Percentiles rank a stretch among this genome's conserved stretches.
Conservation (phyloP, 495 filamentous ascomycete species). For the Amphirosellinia nigrospora region DNA sequence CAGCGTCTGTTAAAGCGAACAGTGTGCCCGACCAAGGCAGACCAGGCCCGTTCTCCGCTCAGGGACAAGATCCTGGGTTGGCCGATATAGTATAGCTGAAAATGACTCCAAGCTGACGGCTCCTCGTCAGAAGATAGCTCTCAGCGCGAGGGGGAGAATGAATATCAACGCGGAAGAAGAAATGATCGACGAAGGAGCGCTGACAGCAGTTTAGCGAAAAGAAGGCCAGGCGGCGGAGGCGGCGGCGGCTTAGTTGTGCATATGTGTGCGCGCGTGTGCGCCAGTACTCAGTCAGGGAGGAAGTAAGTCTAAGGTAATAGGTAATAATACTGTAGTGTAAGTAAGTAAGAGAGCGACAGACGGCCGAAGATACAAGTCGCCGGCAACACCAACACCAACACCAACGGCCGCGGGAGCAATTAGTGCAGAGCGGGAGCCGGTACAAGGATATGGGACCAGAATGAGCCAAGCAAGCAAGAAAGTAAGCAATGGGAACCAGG, state of each 20-base stretch:
- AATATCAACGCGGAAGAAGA: conserved; percentile 15
- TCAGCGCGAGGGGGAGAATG: conserved; percentile 8
- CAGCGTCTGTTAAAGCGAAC: conserved; percentile 47
- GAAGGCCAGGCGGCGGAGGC: too few relatives aligned
- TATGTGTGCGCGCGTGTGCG: background rate
- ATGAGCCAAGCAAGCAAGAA: conserved; percentile 4
- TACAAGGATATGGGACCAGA: conserved; percentile 27
- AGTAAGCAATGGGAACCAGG: background rate
- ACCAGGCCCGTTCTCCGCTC: conserved; percentile 20
- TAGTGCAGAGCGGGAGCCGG: conserved; percentile 38
- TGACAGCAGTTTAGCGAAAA: conserved; percentile 19
- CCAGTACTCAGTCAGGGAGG: background rate
- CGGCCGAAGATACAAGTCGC: conserved; percentile 14
- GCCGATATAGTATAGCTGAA: conserved; percentile 6
- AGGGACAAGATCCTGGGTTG: conserved; percentile 21
- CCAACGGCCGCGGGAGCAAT: conserved; percentile 32
- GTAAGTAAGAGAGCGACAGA: background rate
- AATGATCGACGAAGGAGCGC: conserved; percentile 5
- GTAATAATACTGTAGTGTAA: too few relatives aligned
- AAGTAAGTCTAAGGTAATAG: too few relatives aligned
- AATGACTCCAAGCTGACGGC: background rate
- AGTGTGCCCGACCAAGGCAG: conserved; percentile 17
- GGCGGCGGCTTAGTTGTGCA: conserved; percentile 14
- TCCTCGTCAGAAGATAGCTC: background rate
- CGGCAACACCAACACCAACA: conserved; percentile 25